phyloP scores from a whole-genome alignment of 2,329 filamentous ascomycete species.

The Acrodontium crateriforme region DNA sequence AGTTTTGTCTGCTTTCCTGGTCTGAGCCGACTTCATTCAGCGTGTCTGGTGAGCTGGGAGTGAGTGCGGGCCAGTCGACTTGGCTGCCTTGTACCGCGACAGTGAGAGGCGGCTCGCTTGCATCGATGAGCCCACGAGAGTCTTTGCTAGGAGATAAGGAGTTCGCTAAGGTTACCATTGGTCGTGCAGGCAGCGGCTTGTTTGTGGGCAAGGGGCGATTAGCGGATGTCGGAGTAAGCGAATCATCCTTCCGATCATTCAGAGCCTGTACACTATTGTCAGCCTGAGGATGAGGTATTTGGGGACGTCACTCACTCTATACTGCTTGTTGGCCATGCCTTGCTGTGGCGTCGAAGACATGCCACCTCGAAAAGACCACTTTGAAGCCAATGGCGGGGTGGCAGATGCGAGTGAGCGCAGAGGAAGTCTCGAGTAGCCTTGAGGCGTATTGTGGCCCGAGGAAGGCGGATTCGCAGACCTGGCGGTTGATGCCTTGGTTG shows the following conservation, averaged over 20 bases:
- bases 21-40: constrained; percentile 5
- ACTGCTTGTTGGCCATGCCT: too few relatives aligned
- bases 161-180: constrained; percentile 20
- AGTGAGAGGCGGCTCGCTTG: constrained; percentile 19
- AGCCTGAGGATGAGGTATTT: too few relatives aligned
- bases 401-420: too few relatives aligned
- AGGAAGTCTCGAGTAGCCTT: constrained; percentile 17
- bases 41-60: constrained; percentile 8
- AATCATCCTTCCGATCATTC: too few relatives aligned
- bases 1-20: too few relatives aligned
- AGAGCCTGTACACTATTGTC: too few relatives aligned
- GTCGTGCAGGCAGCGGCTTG: constrained; percentile 28
- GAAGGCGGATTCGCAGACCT: constrained; percentile 7
- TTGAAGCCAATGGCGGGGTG: too few relatives aligned
- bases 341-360: too few relatives aligned
- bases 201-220: constrained; percentile 5
- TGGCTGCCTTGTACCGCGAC: constrained; percentile 4
- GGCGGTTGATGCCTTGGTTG: constrained; percentile 16
- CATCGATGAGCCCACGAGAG: constrained; percentile 26
- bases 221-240: background rate
- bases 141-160: constrained; percentile 22
- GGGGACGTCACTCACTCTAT: too few relatives aligned
- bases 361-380: too few relatives aligned
- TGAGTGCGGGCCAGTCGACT: constrained; percentile 12
- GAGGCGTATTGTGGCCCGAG: constrained; percentile 4